These are phyloP conservation scores for Globisporangium cystogenes DNA, from an alignment of 352 stramenopile genomes.

Conservation along the genomic window DNA sequence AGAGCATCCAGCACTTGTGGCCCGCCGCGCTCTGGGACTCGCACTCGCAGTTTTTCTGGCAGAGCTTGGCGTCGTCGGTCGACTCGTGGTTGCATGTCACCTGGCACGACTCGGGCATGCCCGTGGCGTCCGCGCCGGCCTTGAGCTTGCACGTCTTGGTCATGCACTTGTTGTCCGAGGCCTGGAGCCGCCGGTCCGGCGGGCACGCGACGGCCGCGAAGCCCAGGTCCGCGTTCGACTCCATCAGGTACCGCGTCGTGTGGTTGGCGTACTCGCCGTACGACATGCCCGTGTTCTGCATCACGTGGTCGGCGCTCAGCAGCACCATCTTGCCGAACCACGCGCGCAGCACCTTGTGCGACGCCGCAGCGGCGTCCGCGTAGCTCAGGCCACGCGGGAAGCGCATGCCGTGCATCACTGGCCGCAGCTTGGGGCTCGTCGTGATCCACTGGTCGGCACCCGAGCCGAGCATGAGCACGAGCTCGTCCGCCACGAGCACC, in stretches of 20 bases:
- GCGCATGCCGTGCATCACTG: conserved; percentile 73
- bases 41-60: conserved; percentile 39
- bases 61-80: conserved; percentile 23
- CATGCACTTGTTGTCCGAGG: conserved; percentile 43
- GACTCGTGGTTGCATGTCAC: conserved; percentile 56
- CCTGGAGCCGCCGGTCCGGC: conserved; percentile 30
- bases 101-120: conserved; percentile 37
- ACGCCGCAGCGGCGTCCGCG: conserved; percentile 11
- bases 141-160: conserved; percentile 39
- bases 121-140: conserved; percentile 16
- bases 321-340: conserved; percentile 74
- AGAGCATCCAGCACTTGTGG: conserved; percentile 56
- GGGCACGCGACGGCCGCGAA: conserved; percentile 46
- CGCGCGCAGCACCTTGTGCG: conserved; percentile 40
- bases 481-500: conserved; percentile 55
- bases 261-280: conserved; percentile 50
- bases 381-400: conserved; percentile 46
- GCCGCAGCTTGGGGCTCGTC: conserved; percentile 41
- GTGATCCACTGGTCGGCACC: conserved; percentile 69
- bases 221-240: conserved; percentile 21
- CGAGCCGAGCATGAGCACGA: conserved; percentile 78
- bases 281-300: conserved; percentile 50
- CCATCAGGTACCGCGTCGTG: conserved; percentile 45
- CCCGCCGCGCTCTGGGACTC: conserved; percentile 18
- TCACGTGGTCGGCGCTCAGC: conserved; percentile 30